phyloP scores from a whole-genome alignment of 805 yeast genomes.

The Alloascoidea africana region DNA sequence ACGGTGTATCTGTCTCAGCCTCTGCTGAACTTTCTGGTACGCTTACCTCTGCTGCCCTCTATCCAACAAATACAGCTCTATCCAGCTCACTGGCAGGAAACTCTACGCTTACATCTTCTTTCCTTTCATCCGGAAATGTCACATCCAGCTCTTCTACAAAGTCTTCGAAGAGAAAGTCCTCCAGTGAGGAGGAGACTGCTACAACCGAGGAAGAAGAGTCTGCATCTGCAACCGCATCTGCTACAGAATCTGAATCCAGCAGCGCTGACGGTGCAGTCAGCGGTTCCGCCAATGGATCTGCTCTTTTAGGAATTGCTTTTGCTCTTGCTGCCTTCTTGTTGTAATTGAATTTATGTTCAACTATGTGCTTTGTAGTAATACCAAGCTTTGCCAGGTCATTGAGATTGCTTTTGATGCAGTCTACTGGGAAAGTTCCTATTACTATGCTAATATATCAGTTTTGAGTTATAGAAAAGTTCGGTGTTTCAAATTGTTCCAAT shows the following conservation, averaged over 20 bases:
- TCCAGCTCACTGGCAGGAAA: background rate
- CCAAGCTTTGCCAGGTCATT: too few species aligned
- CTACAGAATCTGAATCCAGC: background rate
- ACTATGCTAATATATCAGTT: too few species aligned
- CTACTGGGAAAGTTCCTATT: too few species aligned
- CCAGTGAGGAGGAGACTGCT: background rate
- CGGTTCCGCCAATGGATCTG: slow-evolving; percentile 1
- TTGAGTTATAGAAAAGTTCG: too few species aligned
- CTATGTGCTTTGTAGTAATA: too few species aligned
- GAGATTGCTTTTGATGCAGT: too few species aligned
- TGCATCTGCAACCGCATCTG: background rate
- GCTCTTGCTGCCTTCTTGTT: background rate
- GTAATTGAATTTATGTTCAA: too few species aligned
- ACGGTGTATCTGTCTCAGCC: background rate
- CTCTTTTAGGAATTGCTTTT: background rate
- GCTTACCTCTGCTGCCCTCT: slow-evolving; percentile 1
- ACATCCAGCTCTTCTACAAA: background rate
- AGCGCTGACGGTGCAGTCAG: background rate
- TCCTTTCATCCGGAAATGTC: background rate
- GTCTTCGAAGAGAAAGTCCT: background rate
- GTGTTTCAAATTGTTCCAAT: too few species aligned
- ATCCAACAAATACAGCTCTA: background rate
- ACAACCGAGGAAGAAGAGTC: background rate
- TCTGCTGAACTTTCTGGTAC: background rate
- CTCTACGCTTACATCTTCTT: background rate